A percentile compares a stretch with the other conserved stretches of the same genome.
phyloP scores from a whole-genome alignment of 2,329 filamentous ascomycete species.

The Cercospora sp. region DNA sequence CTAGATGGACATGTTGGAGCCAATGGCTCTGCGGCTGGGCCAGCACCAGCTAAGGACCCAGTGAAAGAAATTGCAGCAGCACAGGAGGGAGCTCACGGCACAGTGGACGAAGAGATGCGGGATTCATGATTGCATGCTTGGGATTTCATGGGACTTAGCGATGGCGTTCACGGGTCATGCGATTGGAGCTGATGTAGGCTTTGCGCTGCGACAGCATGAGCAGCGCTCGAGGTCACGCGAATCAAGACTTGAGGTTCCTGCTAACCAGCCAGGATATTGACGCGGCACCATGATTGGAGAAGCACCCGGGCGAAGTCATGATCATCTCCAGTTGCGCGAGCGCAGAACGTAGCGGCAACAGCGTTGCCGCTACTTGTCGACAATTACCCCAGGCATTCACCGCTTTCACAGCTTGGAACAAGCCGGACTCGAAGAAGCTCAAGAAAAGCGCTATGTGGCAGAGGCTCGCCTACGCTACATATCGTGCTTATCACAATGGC shows the following conservation, averaged over 20 bases:
- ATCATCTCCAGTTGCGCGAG: not conserved
- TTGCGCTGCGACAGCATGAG: not conserved
- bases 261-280: not conserved
- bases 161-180: slow-evolving; percentile 6
- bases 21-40: slow-evolving; percentile 14
- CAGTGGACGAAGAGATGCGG: slow-evolving; percentile 9
- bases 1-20: slow-evolving; percentile 23
- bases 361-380: not conserved
- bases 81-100: not conserved
- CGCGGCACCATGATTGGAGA: not conserved
- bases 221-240: not conserved
- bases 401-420: not conserved
- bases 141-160: not conserved
- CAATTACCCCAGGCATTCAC: not conserved
- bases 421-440: not conserved
- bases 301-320: not conserved
- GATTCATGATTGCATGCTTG: not conserved
- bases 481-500: not conserved
- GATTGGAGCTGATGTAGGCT: not conserved
- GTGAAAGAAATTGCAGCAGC: slow-evolving; percentile 8
- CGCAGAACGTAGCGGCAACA: not conserved
- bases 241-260: not conserved
- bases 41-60: not conserved
- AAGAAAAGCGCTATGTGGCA: not conserved
- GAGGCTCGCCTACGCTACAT: not conserved